phyloP scores from a whole-genome alignment of 23 red algal species.

The Gracilaria caudata region DNA sequence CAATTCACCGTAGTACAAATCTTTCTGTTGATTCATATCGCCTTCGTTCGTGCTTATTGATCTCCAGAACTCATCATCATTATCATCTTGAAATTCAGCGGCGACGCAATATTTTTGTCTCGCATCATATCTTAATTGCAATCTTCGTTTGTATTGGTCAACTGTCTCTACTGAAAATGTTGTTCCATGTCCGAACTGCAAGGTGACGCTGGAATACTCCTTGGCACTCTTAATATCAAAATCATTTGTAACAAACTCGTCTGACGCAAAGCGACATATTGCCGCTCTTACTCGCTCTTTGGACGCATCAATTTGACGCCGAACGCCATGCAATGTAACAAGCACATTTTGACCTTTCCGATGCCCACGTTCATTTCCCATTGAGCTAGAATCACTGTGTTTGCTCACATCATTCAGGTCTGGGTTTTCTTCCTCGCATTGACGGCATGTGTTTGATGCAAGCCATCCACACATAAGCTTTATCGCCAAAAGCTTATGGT shows the following conservation, averaged over 20 bases:
- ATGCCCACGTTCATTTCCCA: not conserved
- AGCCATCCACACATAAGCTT: too few species aligned
- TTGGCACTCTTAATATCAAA: not conserved
- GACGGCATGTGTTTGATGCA: not conserved
- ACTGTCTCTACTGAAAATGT: not conserved
- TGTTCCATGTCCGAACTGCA: not conserved
- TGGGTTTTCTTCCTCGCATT: not conserved
- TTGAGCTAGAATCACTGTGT: too few species aligned
- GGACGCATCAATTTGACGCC: not conserved
- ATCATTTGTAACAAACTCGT: not conserved
- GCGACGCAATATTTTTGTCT: not conserved
- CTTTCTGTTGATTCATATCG: too few species aligned
- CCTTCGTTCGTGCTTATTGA: too few species aligned
- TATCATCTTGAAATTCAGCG: too few species aligned
- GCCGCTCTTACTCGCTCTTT: not conserved
- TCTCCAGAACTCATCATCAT: too few species aligned
- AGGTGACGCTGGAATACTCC: not conserved
- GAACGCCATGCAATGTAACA: not conserved
- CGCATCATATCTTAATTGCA: not conserved
- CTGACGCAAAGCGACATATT: not conserved
- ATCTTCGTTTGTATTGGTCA: not conserved
- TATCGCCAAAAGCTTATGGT: conserved; percentile 15
- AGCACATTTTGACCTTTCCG: too few species aligned
- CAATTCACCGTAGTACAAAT: too few species aligned
- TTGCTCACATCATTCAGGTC: not conserved